A percentile compares a stretch with the other conserved stretches of the same genome.
These are phyloP conservation scores for Lipomyces oligophaga DNA, from an alignment of 805 yeast genomes.

Conservation along the genomic window DNA sequence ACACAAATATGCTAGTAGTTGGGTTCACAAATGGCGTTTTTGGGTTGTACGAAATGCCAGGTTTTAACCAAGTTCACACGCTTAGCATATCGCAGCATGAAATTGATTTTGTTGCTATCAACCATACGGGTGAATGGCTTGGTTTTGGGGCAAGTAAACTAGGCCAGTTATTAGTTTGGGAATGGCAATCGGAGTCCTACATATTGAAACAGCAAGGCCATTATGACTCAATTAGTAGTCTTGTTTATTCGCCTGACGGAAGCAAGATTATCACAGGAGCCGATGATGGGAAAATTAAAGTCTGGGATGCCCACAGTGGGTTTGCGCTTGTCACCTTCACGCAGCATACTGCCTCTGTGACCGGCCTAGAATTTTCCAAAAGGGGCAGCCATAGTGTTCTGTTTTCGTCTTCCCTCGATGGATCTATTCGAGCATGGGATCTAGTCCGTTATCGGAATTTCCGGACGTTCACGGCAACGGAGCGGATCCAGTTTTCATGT, in stretches of 20 bases:
- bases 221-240: conserved; percentile 79
- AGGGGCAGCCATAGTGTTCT: conserved; percentile 72
- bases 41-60: conserved; percentile 82
- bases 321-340: conserved; percentile 88
- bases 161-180: conserved; percentile 95
- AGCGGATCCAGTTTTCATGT: conserved; percentile 78
- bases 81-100: conserved; percentile 89
- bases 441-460: conserved; percentile 87
- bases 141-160: conserved; percentile 87
- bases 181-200: conserved; percentile 97
- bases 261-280: conserved; percentile 87
- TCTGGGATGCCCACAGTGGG: conserved; percentile 93
- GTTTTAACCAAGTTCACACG: conserved; percentile 74
- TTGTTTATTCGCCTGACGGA: conserved; percentile 93
- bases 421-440: conserved; percentile 98
- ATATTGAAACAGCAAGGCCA: conserved; percentile 96
- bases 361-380: conserved; percentile 81
- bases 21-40: conserved; percentile 91
- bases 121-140: conserved; percentile 90
- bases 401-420: conserved; percentile 89
- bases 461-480: conserved; percentile 89
- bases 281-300: conserved; percentile 94
- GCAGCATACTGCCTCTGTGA: conserved; percentile 86
- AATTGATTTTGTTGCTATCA: conserved; percentile 75
- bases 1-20: conserved; percentile 67